A percentile compares a stretch with the other conserved stretches of the same genome.
These are phyloP conservation scores for Hypoxylon sp. DNA, from an alignment of 2,329 filamentous ascomycete species.

Conservation along the genomic window DNA sequence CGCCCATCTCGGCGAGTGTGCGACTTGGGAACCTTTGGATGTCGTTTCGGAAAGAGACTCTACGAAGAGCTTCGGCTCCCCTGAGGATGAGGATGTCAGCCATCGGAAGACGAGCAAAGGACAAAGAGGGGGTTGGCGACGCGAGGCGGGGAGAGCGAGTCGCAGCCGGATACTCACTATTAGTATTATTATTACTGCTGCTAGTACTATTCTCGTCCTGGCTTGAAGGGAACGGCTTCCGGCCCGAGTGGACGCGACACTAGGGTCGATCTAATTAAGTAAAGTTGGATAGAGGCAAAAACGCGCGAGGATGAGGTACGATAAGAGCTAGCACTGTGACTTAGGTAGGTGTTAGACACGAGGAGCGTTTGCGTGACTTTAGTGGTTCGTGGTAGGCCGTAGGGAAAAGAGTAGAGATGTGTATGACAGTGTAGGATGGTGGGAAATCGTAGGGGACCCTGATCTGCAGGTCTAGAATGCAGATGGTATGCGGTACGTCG, in stretches of 20 bases:
- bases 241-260: constrained; percentile 24
- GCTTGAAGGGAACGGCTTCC: constrained; percentile 15
- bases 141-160: neutral
- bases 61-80: constrained; percentile 51
- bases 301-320: constrained; percentile 2
- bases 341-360: constrained; percentile 30
- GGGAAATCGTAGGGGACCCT: neutral
- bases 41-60: constrained; percentile 51
- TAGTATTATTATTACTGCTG: constrained; percentile 9
- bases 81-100: constrained; percentile 54
- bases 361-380: constrained; percentile 27
- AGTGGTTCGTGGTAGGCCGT: constrained; percentile 23
- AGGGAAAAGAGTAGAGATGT: neutral
- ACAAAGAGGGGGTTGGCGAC: neutral
- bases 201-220: constrained; percentile 11
- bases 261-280: constrained; percentile 29
- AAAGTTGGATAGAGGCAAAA: constrained; percentile 19
- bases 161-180: constrained; percentile 6
- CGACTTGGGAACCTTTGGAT: constrained; percentile 47
- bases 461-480: constrained; percentile 11
- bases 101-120: constrained; percentile 40
- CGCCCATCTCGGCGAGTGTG: constrained; percentile 55
- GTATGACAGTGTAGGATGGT: neutral
- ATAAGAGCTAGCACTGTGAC: constrained; percentile 27
- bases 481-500: constrained; percentile 10